Evolutionary conservation across 1,139 yeast genomes (phyloP).

Genomic region (Pichia terricola): DNA sequence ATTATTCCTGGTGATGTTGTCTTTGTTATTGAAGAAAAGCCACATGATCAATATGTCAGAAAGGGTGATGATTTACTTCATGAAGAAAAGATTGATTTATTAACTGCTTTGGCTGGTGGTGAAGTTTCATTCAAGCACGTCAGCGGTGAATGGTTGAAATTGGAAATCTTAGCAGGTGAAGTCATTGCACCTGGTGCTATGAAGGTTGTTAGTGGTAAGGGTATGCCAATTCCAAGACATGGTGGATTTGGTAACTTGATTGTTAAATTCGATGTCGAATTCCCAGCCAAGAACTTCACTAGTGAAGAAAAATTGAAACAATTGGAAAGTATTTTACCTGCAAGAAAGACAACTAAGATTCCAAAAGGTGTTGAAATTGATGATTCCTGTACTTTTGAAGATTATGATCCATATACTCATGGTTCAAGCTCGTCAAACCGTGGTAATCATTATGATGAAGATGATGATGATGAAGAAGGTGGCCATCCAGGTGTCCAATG

Average conservation of each 20-base stretch:
- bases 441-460: conserved; percentile 40
- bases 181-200: conserved; percentile 76
- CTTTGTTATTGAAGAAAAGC: conserved; percentile 82
- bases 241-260: conserved; percentile 71
- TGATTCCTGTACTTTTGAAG: conserved; percentile 62
- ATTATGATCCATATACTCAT: conserved; percentile 54
- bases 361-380: conserved; percentile 67
- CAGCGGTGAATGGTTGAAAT: conserved; percentile 81
- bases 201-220: conserved; percentile 83
- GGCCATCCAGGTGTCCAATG: conserved; percentile 69
- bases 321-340: conserved; percentile 58
- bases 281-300: conserved; percentile 60
- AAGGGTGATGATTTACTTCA: conserved; percentile 82
- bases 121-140: conserved; percentile 77
- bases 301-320: conserved; percentile 56
- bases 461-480: conserved; percentile 55
- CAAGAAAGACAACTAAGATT: conserved; percentile 44
- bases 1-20: conserved; percentile 94
- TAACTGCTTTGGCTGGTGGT: conserved; percentile 97
- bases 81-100: conserved; percentile 80
- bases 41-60: conserved; percentile 73
- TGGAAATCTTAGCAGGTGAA: conserved; percentile 82
- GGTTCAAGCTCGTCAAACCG: conserved; percentile 29
- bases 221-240: conserved; percentile 84
- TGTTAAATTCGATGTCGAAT: conserved; percentile 59